phyloP scores from a whole-genome alignment of 176 grass and related monocot species.

The Oryza coarctata region DNA sequence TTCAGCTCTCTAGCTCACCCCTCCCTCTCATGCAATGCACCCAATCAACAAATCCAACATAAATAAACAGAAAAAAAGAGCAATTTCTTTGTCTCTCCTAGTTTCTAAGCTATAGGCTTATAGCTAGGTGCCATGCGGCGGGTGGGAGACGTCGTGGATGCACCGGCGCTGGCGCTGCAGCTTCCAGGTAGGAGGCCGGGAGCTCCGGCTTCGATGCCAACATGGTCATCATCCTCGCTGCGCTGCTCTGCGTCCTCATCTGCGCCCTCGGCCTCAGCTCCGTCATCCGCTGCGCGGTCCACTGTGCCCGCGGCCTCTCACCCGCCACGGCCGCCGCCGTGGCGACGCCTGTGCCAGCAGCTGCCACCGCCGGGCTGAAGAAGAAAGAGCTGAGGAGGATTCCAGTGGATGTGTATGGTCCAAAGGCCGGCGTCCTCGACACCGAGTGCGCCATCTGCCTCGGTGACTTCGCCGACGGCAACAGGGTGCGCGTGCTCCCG shows the following conservation, averaged over 20 bases:
- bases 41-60: no score
- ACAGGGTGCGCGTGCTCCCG: constrained; percentile 74
- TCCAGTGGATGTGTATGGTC: constrained; percentile 61
- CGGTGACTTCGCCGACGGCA: constrained; percentile 68
- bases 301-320: constrained; percentile 48
- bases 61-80: no score
- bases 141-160: neutral
- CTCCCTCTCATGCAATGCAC: no score
- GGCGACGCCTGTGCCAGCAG: no score
- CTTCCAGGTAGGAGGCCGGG: neutral
- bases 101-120: no score
- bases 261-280: constrained; percentile 62
- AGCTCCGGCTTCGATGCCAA: constrained; percentile 49
- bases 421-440: neutral
- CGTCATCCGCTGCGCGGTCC: constrained; percentile 47
- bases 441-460: constrained; percentile 77
- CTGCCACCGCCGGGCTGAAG: constrained; percentile 31
- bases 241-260: constrained; percentile 64
- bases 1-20: no score
- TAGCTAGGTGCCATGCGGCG: neutral
- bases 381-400: constrained; percentile 50
- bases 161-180: neutral
- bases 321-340: neutral
- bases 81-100: no score
- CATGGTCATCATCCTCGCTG: constrained; percentile 75